These are phyloP conservation scores for Biscogniauxia mediterranea DNA, from an alignment of 2,329 filamentous ascomycete species.

Conservation along the genomic window DNA sequence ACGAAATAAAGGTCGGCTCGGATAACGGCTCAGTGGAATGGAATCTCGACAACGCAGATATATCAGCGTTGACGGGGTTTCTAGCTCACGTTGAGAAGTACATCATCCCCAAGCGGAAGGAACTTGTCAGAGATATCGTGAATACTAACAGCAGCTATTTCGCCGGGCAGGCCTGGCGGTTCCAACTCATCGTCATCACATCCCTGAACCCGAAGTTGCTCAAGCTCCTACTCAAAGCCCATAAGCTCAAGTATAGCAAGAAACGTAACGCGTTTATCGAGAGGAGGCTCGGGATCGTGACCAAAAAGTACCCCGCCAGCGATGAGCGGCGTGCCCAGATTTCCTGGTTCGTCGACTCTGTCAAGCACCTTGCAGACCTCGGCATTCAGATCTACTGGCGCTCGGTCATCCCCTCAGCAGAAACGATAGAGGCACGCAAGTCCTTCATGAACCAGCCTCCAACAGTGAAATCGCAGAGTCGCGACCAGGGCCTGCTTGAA, in stretches of 20 bases:
- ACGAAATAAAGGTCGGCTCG: neutral
- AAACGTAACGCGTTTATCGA: constrained; percentile 7
- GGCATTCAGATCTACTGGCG: constrained; percentile 10
- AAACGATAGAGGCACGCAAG: neutral
- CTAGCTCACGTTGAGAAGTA: constrained; percentile 1
- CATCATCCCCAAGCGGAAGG: constrained; percentile 7
- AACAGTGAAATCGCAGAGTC: neutral
- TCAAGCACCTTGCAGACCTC: constrained; percentile 5
- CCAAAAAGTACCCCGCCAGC: constrained; percentile 3
- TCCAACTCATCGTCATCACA: constrained; percentile 5
- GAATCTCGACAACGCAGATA: constrained; percentile 14
- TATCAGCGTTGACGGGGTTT: constrained; percentile 1
- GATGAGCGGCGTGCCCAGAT: constrained; percentile 7
- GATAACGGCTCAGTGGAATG: constrained; percentile 4
- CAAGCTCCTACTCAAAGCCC: constrained; percentile 5
- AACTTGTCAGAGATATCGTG: neutral
- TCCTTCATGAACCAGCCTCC: constrained; percentile 4
- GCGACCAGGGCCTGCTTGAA: neutral
- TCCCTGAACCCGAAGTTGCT: neutral
- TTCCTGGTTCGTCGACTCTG: neutral
- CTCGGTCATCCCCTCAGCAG: too few relatives aligned
- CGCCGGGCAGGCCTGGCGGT: constrained; percentile 6
- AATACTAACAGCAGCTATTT: constrained; percentile 16
- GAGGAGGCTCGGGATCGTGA: constrained; percentile 1
- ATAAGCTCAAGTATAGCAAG: constrained; percentile 4